Evolutionary conservation across 108 stramenopile genomes (phyloP).

Genomic region (Fragilaria radians): DNA sequence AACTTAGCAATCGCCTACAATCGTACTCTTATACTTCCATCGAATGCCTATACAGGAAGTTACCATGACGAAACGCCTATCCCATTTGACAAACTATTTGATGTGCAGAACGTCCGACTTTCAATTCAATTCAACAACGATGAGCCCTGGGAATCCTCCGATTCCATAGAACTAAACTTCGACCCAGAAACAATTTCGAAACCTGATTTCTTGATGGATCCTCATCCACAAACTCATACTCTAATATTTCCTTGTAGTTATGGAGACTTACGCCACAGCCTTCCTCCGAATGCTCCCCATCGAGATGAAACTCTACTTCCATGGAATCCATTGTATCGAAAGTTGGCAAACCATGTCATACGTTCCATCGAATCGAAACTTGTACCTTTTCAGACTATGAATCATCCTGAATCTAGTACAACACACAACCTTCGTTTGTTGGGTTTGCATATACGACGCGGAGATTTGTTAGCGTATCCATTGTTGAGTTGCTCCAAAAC

Average conservation of each 20-base stretch:
- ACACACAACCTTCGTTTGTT: background rate
- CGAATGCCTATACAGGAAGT: background rate
- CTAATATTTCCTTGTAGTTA: background rate
- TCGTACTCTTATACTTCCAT: background rate
- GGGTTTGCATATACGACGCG: background rate
- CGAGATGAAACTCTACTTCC: background rate
- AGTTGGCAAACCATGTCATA: background rate
- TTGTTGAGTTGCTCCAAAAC: background rate
- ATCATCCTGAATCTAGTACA: too few species aligned
- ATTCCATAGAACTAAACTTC: background rate
- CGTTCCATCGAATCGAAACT: background rate
- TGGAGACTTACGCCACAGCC: background rate
- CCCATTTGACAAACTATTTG: background rate
- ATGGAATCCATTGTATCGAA: background rate
- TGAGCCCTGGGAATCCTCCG: background rate
- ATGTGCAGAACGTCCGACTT: background rate
- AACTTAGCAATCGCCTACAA: background rate
- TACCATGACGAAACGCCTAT: background rate
- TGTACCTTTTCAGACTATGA: background rate
- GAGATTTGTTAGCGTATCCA: background rate
- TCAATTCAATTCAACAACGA: background rate
- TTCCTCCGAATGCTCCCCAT: background rate
- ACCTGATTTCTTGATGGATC: conserved; percentile 16
- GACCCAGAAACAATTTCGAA: conserved; percentile 1
- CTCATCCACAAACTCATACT: background rate